These are phyloP conservation scores for Termitomyces sp. DNA, from an alignment of 768 basidiomycete genomes.

Conservation along the genomic window DNA sequence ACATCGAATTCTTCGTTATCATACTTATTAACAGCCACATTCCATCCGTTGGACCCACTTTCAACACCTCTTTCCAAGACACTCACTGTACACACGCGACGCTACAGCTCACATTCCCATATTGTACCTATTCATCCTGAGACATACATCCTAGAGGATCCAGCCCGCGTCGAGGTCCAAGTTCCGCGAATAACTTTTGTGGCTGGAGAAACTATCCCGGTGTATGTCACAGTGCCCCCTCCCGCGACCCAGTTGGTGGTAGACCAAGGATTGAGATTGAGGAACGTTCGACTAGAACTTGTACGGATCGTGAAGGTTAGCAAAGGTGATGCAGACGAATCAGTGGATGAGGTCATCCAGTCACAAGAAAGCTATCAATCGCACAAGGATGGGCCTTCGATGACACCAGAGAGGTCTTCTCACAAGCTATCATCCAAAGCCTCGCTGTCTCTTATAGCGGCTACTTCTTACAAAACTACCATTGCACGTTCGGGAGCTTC, in stretches of 20 bases:
- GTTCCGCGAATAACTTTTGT: conserved; percentile 68
- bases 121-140: conserved; percentile 56
- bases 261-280: conserved; percentile 64
- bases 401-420: conserved; percentile 22
- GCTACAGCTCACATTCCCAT: conserved; percentile 65
- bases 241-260: conserved; percentile 64
- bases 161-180: conserved; percentile 65
- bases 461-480: conserved; percentile 31
- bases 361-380: conserved; percentile 11
- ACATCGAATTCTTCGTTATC: conserved; percentile 69
- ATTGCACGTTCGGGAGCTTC: conserved; percentile 87
- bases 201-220: conserved; percentile 67
- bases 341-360: conserved; percentile 22
- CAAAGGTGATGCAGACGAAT: conserved; percentile 33
- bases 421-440: conserved; percentile 34
- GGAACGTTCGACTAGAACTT: conserved; percentile 79
- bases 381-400: conserved; percentile 25
- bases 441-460: conserved; percentile 26
- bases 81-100: conserved; percentile 63
- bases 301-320: conserved; percentile 59
- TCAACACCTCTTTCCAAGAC: conserved; percentile 43
- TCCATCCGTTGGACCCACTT: conserved; percentile 44
- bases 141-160: conserved; percentile 50
- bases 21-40: conserved; percentile 63
- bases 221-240: conserved; percentile 78